Evolutionary conservation across 139 green algal genomes (phyloP).

Genomic region (Chlorella vulgaris): DNA sequence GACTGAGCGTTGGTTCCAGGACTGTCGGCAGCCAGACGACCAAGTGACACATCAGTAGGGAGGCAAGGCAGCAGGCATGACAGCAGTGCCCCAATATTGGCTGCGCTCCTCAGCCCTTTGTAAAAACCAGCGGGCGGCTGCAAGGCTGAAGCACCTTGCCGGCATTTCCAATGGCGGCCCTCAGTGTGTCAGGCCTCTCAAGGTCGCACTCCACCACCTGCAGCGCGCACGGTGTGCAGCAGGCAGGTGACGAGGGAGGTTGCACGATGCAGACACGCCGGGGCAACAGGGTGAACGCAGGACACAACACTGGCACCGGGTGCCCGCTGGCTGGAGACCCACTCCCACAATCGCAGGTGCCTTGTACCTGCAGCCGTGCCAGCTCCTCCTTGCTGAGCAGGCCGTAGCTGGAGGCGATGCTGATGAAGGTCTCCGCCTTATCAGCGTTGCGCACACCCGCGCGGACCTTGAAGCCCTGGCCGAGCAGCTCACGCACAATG

Average conservation of each 20-base stretch:
- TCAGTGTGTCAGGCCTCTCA: conserved; percentile 58
- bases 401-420: conserved; percentile 59
- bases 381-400: conserved; percentile 56
- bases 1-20: too few relatives aligned
- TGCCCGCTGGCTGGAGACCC: too few relatives aligned
- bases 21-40: too few relatives aligned
- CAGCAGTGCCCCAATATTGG: neutral
- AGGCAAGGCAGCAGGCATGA: neutral
- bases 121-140: neutral
- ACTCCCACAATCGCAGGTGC: too few relatives aligned
- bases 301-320: too few relatives aligned
- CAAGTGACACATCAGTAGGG: neutral
- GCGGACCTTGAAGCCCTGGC: conserved; percentile 69
- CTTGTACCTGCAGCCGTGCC: conserved; percentile 36
- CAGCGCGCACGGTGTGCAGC: neutral
- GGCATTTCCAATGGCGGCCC: conserved; percentile 70
- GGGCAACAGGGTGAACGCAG: too few relatives aligned
- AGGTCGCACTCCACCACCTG: conserved; percentile 75
- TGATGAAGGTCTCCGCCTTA: conserved; percentile 54
- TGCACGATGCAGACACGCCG: too few relatives aligned
- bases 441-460: conserved; percentile 74
- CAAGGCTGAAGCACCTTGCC: conserved; percentile 48
- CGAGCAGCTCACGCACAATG: conserved; percentile 68
- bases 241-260: neutral
- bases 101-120: neutral